These are phyloP conservation scores for Globisporangium viniferum DNA, from an alignment of 352 stramenopile species.

Conservation along the genomic window DNA sequence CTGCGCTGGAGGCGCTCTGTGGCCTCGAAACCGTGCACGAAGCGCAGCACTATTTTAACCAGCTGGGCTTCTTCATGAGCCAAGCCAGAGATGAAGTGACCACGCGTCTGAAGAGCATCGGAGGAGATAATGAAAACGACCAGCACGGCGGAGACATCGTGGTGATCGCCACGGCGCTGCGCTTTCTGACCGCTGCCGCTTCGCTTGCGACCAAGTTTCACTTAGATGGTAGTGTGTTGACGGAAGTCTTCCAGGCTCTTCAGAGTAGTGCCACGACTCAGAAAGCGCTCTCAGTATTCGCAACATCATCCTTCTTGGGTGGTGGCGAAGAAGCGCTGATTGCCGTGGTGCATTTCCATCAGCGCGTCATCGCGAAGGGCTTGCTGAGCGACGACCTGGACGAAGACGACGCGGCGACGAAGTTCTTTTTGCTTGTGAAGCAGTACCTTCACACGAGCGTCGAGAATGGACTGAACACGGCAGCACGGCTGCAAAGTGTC, in stretches of 20 bases:
- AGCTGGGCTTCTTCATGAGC: conserved; percentile 52
- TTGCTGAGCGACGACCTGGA: conserved; percentile 50
- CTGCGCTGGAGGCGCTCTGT: conserved; percentile 46
- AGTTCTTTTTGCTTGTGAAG: conserved; percentile 21
- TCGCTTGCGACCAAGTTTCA: conserved; percentile 54
- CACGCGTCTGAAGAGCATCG: conserved; percentile 1
- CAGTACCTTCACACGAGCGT: neutral
- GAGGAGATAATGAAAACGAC: neutral
- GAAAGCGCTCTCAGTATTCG: neutral
- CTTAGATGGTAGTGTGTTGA: conserved; percentile 30
- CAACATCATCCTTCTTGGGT: neutral
- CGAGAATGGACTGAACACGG: neutral
- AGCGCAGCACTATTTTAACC: conserved; percentile 60
- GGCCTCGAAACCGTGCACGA: conserved; percentile 41
- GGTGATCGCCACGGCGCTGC: conserved; percentile 33
- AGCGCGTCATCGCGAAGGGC: conserved; percentile 23
- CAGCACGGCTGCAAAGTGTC: neutral
- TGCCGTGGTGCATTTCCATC: conserved; percentile 30
- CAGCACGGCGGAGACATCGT: neutral
- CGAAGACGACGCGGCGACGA: conserved; percentile 37
- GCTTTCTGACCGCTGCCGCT: conserved; percentile 41
- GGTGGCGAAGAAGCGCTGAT: conserved; percentile 23
- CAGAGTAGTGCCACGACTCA: conserved; percentile 8
- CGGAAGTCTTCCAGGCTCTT: conserved; percentile 31
- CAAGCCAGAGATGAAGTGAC: conserved; percentile 29